A percentile compares a stretch with the other conserved stretches of the same genome.
phyloP scores from a whole-genome alignment of 1,284 basidiomycete genomes.

The Moesziomyces parantarcticus region DNA sequence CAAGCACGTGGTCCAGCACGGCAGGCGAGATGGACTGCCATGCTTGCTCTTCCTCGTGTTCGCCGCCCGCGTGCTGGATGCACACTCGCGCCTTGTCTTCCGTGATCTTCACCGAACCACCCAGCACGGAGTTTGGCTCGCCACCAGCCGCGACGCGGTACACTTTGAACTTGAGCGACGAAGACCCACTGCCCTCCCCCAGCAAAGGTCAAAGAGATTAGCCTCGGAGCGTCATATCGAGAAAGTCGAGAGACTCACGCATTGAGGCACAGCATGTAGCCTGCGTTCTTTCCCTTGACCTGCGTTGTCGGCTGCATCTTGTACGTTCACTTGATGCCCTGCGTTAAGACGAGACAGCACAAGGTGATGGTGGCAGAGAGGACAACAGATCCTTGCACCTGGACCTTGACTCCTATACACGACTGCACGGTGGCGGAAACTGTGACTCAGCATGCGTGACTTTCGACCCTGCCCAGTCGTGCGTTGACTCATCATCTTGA shows the following conservation, averaged over 20 bases:
- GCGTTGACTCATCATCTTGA: not conserved
- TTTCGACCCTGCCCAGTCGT: too few species aligned
- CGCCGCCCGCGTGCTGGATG: not conserved
- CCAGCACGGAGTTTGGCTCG: not conserved
- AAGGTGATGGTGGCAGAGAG: too few species aligned
- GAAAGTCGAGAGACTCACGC: not conserved
- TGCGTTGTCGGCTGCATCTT: too few species aligned
- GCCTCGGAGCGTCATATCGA: not conserved
- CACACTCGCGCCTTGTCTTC: not conserved
- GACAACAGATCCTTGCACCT: too few species aligned
- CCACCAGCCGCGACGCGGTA: slow-evolving; percentile 6
- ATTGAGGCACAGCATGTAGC: not conserved
- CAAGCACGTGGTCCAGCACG: slow-evolving; percentile 6
- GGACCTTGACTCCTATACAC: too few species aligned
- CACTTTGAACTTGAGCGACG: slow-evolving; percentile 44
- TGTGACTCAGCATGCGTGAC: not conserved
- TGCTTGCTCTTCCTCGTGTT: slow-evolving; percentile 1
- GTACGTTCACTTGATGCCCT: too few species aligned
- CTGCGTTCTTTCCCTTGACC: too few species aligned
- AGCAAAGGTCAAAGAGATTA: not conserved
- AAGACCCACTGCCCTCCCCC: slow-evolving; percentile 20
- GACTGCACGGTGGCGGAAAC: not conserved
- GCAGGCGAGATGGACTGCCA: slow-evolving; percentile 1
- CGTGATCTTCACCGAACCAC: slow-evolving; percentile 6
- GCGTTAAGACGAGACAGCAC: too few species aligned